phyloP scores from a whole-genome alignment of 805 yeast genomes.

The Brettanomyces anomalus region DNA sequence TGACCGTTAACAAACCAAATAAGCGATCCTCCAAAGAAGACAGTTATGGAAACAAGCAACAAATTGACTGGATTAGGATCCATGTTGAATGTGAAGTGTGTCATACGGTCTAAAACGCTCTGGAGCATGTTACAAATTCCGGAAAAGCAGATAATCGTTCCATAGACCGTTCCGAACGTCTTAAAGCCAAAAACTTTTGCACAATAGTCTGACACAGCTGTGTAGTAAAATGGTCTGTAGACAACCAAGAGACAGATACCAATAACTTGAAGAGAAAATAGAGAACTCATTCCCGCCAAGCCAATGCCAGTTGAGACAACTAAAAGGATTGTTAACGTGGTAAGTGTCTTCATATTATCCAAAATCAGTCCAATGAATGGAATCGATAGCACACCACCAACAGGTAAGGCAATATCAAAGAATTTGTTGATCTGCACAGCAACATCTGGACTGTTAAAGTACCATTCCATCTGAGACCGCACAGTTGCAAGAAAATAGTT shows the following conservation, averaged over 20 bases:
- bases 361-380: slow-evolving; percentile 78
- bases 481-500: slow-evolving; percentile 91
- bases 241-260: slow-evolving; percentile 70
- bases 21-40: slow-evolving; percentile 39
- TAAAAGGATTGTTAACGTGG: slow-evolving; percentile 45
- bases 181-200: slow-evolving; percentile 91
- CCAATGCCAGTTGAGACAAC: slow-evolving; percentile 57
- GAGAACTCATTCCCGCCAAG: slow-evolving; percentile 53
- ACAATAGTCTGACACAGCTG: slow-evolving; percentile 84
- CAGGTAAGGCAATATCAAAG: slow-evolving; percentile 79
- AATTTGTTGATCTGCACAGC: slow-evolving; percentile 60
- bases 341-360: slow-evolving; percentile 62
- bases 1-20: slow-evolving; percentile 34
- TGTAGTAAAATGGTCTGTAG: slow-evolving; percentile 87
- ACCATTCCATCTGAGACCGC: slow-evolving; percentile 69
- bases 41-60: slow-evolving; percentile 44
- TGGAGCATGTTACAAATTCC: slow-evolving; percentile 76
- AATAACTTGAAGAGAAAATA: slow-evolving; percentile 40
- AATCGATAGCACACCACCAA: slow-evolving; percentile 81
- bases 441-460: slow-evolving; percentile 40
- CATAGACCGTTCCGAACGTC: slow-evolving; percentile 88
- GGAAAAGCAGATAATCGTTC: slow-evolving; percentile 71
- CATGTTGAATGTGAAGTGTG: slow-evolving; percentile 59
- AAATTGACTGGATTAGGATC: slow-evolving; percentile 77
- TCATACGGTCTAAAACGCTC: slow-evolving; percentile 55